Evolutionary conservation across 495 filamentous ascomycete genomes (phyloP), one percentile per base, ranked within the genome.

Genomic region (Penicillium maclennaniae): DNA sequence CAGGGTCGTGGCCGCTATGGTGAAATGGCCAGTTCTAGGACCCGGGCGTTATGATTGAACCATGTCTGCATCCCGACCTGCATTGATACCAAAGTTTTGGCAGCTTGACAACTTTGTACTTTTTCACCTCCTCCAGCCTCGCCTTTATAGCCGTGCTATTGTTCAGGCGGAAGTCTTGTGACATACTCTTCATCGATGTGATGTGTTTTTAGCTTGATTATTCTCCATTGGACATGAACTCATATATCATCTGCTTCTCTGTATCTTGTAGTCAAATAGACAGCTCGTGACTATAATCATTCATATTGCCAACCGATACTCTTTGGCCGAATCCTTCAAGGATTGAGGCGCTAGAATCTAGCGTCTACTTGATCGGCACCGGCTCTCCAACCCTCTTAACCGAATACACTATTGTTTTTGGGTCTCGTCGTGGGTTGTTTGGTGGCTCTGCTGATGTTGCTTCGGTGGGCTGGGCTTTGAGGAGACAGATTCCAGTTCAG

Each of bases 1-100:
- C 79, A 85, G 61, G 86, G 89, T 65, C 82, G 93, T 73, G 93
- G 95, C 23, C 78, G 89, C 53, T 97, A 93, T 73, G 93, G 93
- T 60, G 93, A 99, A 77, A 97, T 98, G 93, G 83, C 86, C 42
- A 95, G 91, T 60, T 84, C 82, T 45, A 74, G 83, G 45, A 60
- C 58, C 38, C 56, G 71, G 51, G 71, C 62, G 36, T 72, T 68
- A 62, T 66, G 64, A 69, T 56, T 56, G 43, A 49, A 51, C 49
- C 40, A 31, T 53, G 49, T 41, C 43, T 51, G 21, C 51, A 58
- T 63, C 51, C 49, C 23, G 36, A 25, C 48, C 20, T 56, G 50
- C 43, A 61, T 67, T 37, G 42, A 34, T 53, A 45, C 51, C 49
- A 41, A 54, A 43, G 44, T 20, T 44, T 56, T 54, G 46, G 58